These are phyloP conservation scores for Aspergillus spinulosporus DNA, from an alignment of 2,329 filamentous ascomycete genomes.

Conservation along the genomic window DNA sequence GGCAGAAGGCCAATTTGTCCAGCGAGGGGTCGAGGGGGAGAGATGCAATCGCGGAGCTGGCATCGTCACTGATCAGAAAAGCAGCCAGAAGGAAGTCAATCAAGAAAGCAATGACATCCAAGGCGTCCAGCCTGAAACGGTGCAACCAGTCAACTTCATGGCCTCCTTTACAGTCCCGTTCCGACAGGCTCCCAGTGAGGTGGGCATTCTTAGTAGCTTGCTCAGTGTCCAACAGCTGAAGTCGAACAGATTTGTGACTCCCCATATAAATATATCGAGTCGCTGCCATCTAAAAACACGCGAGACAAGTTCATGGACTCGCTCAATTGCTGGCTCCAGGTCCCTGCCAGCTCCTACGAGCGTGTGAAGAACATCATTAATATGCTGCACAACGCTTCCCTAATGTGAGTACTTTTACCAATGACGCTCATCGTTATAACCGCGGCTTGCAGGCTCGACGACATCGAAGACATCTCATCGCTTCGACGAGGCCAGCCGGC, in stretches of 20 bases:
- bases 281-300: slow-evolving; percentile 40
- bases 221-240: background rate
- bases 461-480: slow-evolving; percentile 47
- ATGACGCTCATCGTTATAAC: background rate
- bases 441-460: slow-evolving; percentile 37
- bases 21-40: no score
- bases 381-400: slow-evolving; percentile 43
- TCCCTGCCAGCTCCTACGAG: slow-evolving; percentile 32
- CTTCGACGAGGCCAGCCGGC: slow-evolving; percentile 46
- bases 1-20: no score
- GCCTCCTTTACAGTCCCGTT: background rate
- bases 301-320: slow-evolving; percentile 38
- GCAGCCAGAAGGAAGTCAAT: no score
- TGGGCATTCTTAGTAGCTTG: background rate
- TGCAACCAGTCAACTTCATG: background rate
- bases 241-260: background rate
- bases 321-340: slow-evolving; percentile 39
- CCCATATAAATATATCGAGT: slow-evolving; percentile 29
- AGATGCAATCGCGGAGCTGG: no score
- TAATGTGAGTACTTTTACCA: slow-evolving; percentile 28
- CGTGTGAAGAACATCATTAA: slow-evolving; percentile 38
- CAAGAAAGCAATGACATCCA: background rate
- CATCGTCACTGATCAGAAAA: no score
- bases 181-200: background rate
- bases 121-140: background rate